phyloP scores from a whole-genome alignment of 2,329 filamentous ascomycete species.

The Ophiostoma fasciatum region DNA sequence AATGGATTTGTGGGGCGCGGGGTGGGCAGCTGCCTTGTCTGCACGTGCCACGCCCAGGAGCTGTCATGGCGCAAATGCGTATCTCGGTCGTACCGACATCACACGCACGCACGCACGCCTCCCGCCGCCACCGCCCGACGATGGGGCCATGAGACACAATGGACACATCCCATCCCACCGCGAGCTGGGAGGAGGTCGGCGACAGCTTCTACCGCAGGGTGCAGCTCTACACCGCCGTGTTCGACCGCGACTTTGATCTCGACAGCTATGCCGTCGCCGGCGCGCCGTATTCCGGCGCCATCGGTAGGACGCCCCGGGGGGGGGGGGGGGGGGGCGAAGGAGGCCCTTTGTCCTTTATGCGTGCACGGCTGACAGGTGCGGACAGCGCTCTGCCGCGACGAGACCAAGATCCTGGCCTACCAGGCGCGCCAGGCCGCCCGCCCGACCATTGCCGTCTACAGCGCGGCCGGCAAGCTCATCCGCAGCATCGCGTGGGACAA shows the following conservation, averaged over 20 bases:
- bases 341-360: too few species aligned
- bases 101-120: too few species aligned
- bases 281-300: conserved; percentile 82
- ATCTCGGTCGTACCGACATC: too few species aligned
- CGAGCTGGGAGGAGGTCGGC: conserved; percentile 88
- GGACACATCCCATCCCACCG: conserved; percentile 52
- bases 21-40: too few species aligned
- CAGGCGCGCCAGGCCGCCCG: conserved; percentile 57
- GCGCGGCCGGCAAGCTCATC: conserved; percentile 77
- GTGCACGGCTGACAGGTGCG: background rate
- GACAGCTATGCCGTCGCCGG: conserved; percentile 88
- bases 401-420: conserved; percentile 68
- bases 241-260: conserved; percentile 84
- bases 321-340: background rate
- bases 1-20: too few species aligned
- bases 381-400: conserved; percentile 82
- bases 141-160: conserved; percentile 20
- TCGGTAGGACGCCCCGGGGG: conserved; percentile 56
- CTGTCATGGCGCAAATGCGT: too few species aligned
- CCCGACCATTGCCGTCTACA: conserved; percentile 87
- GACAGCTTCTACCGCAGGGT: conserved; percentile 92
- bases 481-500: conserved; percentile 84
- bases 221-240: conserved; percentile 82
- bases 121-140: background rate
- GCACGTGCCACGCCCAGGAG: too few species aligned